phyloP scores from a whole-genome alignment of 73 alveolate genomes.

The Effrenium voratum region DNA sequence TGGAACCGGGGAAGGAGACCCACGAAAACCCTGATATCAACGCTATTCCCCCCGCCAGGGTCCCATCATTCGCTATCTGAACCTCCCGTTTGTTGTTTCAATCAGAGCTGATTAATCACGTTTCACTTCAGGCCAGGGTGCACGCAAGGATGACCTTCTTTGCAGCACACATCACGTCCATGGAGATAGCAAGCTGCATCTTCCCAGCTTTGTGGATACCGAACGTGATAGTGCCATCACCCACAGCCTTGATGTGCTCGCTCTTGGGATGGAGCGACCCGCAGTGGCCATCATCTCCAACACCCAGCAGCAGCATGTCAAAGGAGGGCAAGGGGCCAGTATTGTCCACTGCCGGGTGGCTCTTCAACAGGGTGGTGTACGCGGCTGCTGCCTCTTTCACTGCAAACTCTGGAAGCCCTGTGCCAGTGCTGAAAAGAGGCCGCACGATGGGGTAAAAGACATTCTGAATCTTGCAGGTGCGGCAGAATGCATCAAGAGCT shows the following conservation, averaged over 20 bases:
- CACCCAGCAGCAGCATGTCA: constrained; percentile 57
- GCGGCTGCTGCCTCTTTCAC: constrained; percentile 80
- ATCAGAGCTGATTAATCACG: neutral
- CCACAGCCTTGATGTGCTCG: constrained; percentile 40
- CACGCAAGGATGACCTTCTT: constrained; percentile 11
- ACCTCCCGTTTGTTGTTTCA: neutral
- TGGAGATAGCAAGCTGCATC: constrained; percentile 64
- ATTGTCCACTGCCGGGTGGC: constrained; percentile 67
- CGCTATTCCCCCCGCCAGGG: neutral
- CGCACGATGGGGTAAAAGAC: constrained; percentile 54
- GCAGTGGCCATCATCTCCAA: constrained; percentile 73
- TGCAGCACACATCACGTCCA: constrained; percentile 84
- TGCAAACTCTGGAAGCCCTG: constrained; percentile 64
- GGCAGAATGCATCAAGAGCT: constrained; percentile 60
- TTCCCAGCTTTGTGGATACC: constrained; percentile 42
- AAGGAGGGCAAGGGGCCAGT: constrained; percentile 39
- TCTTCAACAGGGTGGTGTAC: constrained; percentile 36
- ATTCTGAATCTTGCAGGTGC: constrained; percentile 34
- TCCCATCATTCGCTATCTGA: neutral
- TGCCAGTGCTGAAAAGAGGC: constrained; percentile 66
- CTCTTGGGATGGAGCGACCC: constrained; percentile 81
- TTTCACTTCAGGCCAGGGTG: neutral
- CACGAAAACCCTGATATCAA: neutral
- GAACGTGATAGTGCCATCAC: constrained; percentile 58
- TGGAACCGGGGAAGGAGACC: neutral